Evolutionary conservation across 2,329 filamentous ascomycete genomes (phyloP).

Genomic region (Stemphylium lycopersici): DNA sequence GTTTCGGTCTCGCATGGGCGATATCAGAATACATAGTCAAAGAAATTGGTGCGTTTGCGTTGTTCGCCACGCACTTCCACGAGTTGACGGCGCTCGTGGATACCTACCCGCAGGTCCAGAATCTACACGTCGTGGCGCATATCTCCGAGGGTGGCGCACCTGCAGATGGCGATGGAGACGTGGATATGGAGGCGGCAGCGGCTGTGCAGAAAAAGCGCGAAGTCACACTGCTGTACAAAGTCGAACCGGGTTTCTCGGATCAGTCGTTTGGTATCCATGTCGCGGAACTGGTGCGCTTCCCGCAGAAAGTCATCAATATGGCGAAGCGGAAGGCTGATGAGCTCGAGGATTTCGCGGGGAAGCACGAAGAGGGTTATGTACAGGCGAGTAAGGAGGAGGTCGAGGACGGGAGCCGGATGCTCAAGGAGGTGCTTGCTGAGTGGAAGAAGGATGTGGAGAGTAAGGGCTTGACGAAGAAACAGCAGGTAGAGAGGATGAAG

Average conservation of each 20-base stretch:
- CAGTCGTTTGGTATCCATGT: constrained; percentile 99
- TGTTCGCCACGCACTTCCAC: constrained; percentile 99
- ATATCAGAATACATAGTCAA: constrained; percentile 97
- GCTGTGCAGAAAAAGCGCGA: constrained; percentile 61
- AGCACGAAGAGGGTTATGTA: constrained; percentile 64
- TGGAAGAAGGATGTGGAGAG: constrained; percentile 83
- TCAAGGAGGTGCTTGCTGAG: constrained; percentile 80
- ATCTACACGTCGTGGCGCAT: constrained; percentile 95
- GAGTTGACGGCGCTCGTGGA: constrained; percentile 91
- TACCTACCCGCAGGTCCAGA: constrained; percentile 84
- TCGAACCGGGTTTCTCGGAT: constrained; percentile 93
- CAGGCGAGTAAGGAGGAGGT: constrained; percentile 76
- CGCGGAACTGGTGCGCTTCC: constrained; percentile 93
- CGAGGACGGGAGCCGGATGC: constrained; percentile 80
- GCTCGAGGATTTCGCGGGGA: constrained; percentile 90
- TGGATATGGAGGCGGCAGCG: constrained; percentile 50
- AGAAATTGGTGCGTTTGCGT: constrained; percentile 90
- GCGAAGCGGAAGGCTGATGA: constrained; percentile 99
- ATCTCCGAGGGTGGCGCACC: constrained; percentile 62
- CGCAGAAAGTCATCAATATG: constrained; percentile 97
- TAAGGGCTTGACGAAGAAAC: constrained; percentile 59
- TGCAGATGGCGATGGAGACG: constrained; percentile 5
- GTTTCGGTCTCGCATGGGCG: constrained; percentile 98
- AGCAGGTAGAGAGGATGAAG: constrained; percentile 79
- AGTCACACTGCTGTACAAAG: constrained; percentile 95